Conservation (phyloP, 2,329 filamentous ascomycete genomes). For the Cladophialophora psammophila region DNA sequence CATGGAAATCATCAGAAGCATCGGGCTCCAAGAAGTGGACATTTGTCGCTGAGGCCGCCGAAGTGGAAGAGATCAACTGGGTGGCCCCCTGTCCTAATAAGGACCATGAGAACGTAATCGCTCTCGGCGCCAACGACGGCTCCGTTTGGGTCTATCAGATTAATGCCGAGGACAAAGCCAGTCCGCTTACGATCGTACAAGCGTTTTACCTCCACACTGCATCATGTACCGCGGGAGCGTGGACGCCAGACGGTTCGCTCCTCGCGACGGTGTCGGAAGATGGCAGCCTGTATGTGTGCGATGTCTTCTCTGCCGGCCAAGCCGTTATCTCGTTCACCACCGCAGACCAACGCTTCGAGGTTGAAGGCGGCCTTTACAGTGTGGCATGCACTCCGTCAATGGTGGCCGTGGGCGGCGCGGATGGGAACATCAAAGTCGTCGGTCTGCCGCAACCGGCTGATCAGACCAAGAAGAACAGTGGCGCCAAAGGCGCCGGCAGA, state of each 20-base stretch:
- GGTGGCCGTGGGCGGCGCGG: slow-evolving; percentile 85
- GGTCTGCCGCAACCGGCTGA: slow-evolving; percentile 72
- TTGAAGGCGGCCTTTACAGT: slow-evolving; percentile 90
- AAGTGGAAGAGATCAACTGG: slow-evolving; percentile 97
- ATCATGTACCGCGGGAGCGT: slow-evolving; percentile 85
- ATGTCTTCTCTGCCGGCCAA: slow-evolving; percentile 74
- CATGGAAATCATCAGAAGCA: slow-evolving; percentile 64
- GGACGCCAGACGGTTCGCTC: slow-evolving; percentile 86
- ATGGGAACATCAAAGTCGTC: slow-evolving; percentile 83
- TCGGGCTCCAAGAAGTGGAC: slow-evolving; percentile 62
- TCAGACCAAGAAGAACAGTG: slow-evolving; percentile 58
- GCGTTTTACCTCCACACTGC: slow-evolving; percentile 90
- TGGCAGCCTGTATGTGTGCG: slow-evolving; percentile 87
- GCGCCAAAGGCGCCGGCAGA: slow-evolving; percentile 23
- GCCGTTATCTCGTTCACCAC: slow-evolving; percentile 78
- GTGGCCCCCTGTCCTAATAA: slow-evolving; percentile 75
- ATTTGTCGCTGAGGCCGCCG: slow-evolving; percentile 78
- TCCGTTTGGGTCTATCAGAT: slow-evolving; percentile 97
- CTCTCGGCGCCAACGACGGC: slow-evolving; percentile 87
- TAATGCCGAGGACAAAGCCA: slow-evolving; percentile 67
- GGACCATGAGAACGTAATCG: slow-evolving; percentile 78
- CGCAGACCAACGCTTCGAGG: slow-evolving; percentile 86
- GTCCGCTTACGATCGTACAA: slow-evolving; percentile 80
- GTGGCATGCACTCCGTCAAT: slow-evolving; percentile 82
- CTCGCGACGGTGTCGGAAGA: slow-evolving; percentile 91